phyloP scores from a whole-genome alignment of 140 eudicot genomes.

The Anethum foeniculum region DNA sequence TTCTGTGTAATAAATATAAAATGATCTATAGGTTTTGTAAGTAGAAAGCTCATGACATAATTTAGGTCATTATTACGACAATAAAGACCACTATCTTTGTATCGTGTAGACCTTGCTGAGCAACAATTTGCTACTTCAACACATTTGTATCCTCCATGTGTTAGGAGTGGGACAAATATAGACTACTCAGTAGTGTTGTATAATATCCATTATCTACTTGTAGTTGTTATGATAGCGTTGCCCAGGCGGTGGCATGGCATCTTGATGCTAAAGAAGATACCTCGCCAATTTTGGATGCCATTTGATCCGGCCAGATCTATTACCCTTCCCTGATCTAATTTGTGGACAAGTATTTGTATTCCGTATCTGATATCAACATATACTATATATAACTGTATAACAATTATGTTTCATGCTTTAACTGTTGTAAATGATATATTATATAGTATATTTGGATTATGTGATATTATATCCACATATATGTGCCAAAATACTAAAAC shows the following conservation, averaged over 20 bases:
- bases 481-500: no score
- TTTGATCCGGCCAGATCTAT: neutral
- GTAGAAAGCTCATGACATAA: neutral
- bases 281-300: neutral
- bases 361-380: no score
- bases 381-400: neutral
- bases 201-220: neutral
- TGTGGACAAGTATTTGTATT: no score
- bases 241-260: neutral
- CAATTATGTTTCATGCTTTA: neutral
- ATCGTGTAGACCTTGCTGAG: neutral
- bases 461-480: no score
- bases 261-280: neutral
- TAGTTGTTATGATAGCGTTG: neutral
- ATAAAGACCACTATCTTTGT: neutral
- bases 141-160: neutral
- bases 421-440: neutral
- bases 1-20: neutral
- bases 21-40: neutral
- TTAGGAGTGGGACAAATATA: neutral
- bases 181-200: neutral
- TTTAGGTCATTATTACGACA: neutral
- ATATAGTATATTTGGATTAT: no score
- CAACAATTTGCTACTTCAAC: neutral
- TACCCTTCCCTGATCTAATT: neutral